Evolutionary conservation across 2,329 filamentous ascomycete species (phyloP), one percentile per base, ranked within the genome.

Genomic region (Hymenoscyphus linearis): DNA sequence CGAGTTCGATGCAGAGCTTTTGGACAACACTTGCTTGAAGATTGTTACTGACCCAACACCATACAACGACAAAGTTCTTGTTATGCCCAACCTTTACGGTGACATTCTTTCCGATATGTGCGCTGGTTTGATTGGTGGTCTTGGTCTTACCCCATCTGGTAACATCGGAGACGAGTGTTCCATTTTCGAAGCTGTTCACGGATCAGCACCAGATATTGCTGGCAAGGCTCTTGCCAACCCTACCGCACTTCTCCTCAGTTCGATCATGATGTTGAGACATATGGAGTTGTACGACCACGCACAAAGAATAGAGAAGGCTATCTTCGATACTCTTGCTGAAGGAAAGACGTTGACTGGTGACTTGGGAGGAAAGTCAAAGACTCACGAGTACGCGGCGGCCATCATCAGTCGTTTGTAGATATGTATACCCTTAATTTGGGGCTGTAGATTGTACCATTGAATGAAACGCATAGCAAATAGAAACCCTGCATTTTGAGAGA

Each of bases 91-190:
- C 85, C 84, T 98, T 73, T 99, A 98, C 83, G 95, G 95, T 78
- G 95, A 98, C 80, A 99, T 99, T 84, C 86, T 99, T 69, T 98
- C 93, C 74, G 95, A 99, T 78, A 96, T 98, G 91, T 98, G 95
- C 82, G 95, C 95, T 73, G 95, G 95, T 81, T 85, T 99, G 70
- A 98, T 99, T 73, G 95, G 95, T 76, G 95, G 95, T 79, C 89
- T 99, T 67, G 95, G 95, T 76, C 87, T 99, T 58, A 97, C 95
- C 44, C 95, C 95, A 68, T 98, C 93, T 44, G 95, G 93, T 74
- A 99, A 99, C 86, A 98, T 97, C 74, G 95, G 92, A 78, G 92
- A 97, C 79, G 90, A 96, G 83, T 98, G 92, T 88, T 96, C 91
- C 76, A 97, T 98, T 82, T 99, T 99, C 82, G 95, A 99, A 83